phyloP scores from a whole-genome alignment of 208 protist species.

The Trypanosoma lewisi region DNA sequence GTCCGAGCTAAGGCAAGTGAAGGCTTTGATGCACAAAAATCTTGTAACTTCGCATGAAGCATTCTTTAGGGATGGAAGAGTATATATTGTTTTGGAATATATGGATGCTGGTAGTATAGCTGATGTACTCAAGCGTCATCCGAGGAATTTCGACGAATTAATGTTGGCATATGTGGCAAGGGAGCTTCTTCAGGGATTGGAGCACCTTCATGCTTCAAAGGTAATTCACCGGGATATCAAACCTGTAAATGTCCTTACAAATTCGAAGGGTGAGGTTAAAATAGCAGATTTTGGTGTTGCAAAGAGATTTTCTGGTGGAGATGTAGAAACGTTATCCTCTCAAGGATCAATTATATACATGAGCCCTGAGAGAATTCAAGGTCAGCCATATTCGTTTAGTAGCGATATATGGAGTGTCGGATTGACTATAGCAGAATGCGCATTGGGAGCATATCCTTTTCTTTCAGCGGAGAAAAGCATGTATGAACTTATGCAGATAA shows the following conservation, averaged over 20 bases:
- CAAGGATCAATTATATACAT: conserved; percentile 94
- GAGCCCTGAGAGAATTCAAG: conserved; percentile 91
- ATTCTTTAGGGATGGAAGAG: conserved; percentile 82
- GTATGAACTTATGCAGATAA: conserved; percentile 83
- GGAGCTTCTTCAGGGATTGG: conserved; percentile 81
- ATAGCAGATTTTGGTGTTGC: conserved; percentile 97
- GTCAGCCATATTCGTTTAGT: conserved; percentile 85
- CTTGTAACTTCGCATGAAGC: conserved; percentile 89
- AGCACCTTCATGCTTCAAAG: conserved; percentile 81
- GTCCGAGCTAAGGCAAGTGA: conserved; percentile 79
- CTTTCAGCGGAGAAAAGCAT: conserved; percentile 58
- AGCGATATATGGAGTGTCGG: conserved; percentile 93
- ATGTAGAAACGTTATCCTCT: conserved; percentile 76
- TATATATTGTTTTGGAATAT: conserved; percentile 90
- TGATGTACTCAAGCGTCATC: conserved; percentile 76
- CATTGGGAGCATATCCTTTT: conserved; percentile 87
- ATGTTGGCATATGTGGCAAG: conserved; percentile 83
- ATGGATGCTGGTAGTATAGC: conserved; percentile 89
- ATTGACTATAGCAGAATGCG: conserved; percentile 86
- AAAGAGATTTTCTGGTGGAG: conserved; percentile 73
- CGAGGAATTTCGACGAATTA: conserved; percentile 63
- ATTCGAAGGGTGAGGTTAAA: conserved; percentile 94
- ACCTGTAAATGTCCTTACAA: conserved; percentile 96
- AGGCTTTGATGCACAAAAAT: conserved; percentile 84
- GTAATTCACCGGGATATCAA: conserved; percentile 97